Base-by-base conservation (phyloP, 2,329 filamentous ascomycete species). In the Penicillium sp. region DNA sequence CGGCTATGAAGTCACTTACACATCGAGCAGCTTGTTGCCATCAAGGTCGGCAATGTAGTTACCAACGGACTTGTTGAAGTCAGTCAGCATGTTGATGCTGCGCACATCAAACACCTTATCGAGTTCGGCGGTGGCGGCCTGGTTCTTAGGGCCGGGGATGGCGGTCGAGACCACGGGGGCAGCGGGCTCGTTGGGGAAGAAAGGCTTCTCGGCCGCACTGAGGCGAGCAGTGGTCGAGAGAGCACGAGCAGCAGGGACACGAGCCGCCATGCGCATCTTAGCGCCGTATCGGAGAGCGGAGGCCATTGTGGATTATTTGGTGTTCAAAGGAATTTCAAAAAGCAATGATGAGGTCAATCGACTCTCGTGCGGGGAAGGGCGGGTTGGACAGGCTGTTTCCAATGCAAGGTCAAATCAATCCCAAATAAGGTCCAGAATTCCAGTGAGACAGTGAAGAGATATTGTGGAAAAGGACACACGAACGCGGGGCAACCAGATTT, bases 31-130 rank as follows among this genome's bases (percentile, higher is more conserved):
- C 49, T 80, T 69, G 66, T 82, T 82, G 51, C 80, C 80, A 67
- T 82, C 80, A 27, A 78, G 70, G 68, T 82, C 80, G 46, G 77
- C 75, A 58, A 82, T 79, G 66, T 96, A 96, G 80, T 96, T 96
- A 69, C 92, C 92, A 58, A 82, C 77, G 67, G 88, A 90, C 77
- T 87, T 85, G 63, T 83, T 81, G 77, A 91, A 93, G 76, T 93
- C 88, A 59, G 84, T 83, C 68, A 93, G 80, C 86, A 92, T 90
- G 81, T 95, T 96, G 79, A 93, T 78, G 77, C 88, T 92, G 60
- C 92, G 84, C 5, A 90, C 93, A 75, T 96, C 92, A 70, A 95
- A 96, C 58, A 96, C 89, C 70, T 87, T 80, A 76, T 89, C 80
- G 61, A 96, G 83, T 73, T 91, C 85, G 61, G 86, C 80, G 62